A percentile compares a stretch with the other conserved stretches of the same genome.
Evolutionary conservation across 768 basidiomycete genomes (phyloP).

Genomic region (Xerocomellus dryophilus): DNA sequence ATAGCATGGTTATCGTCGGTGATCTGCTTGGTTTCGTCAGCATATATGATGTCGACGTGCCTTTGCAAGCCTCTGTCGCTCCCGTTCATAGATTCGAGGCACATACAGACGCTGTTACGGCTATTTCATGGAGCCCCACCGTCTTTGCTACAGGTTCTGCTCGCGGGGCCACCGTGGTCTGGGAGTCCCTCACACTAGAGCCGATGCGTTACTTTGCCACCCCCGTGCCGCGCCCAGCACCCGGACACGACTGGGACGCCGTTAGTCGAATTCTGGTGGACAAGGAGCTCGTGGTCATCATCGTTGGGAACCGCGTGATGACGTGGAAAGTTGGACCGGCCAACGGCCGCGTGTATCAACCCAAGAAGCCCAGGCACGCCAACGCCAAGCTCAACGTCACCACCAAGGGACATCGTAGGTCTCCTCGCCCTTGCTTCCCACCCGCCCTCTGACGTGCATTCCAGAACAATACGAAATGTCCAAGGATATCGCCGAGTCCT

Average conservation of each 20-base stretch:
- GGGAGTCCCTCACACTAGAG: slow-evolving; percentile 64
- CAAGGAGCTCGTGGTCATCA: slow-evolving; percentile 52
- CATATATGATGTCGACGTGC: slow-evolving; percentile 51
- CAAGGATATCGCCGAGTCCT: slow-evolving; percentile 60
- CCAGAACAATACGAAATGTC: slow-evolving; percentile 64
- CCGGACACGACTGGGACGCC: slow-evolving; percentile 36
- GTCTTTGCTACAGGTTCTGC: slow-evolving; percentile 66
- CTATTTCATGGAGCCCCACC: slow-evolving; percentile 58
- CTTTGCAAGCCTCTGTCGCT: slow-evolving; percentile 16
- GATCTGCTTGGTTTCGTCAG: slow-evolving; percentile 63
- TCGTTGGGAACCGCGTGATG: slow-evolving; percentile 59
- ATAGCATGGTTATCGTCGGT: slow-evolving; percentile 58
- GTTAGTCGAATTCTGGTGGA: slow-evolving; percentile 60
- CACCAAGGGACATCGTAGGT: slow-evolving; percentile 49
- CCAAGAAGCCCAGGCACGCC: slow-evolving; percentile 34
- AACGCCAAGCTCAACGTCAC: slow-evolving; percentile 26
- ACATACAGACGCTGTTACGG: slow-evolving; percentile 62
- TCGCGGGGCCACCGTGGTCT: slow-evolving; percentile 55
- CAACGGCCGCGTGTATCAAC: slow-evolving; percentile 25
- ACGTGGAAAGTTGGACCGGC: slow-evolving; percentile 64
- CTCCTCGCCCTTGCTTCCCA: background rate
- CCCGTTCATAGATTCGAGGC: slow-evolving; percentile 57
- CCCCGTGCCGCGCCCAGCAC: slow-evolving; percentile 38
- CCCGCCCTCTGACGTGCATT: background rate
- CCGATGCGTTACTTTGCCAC: slow-evolving; percentile 53